phyloP scores from a whole-genome alignment of 164 flowering plant species.

The Vitis rotundifolia region DNA sequence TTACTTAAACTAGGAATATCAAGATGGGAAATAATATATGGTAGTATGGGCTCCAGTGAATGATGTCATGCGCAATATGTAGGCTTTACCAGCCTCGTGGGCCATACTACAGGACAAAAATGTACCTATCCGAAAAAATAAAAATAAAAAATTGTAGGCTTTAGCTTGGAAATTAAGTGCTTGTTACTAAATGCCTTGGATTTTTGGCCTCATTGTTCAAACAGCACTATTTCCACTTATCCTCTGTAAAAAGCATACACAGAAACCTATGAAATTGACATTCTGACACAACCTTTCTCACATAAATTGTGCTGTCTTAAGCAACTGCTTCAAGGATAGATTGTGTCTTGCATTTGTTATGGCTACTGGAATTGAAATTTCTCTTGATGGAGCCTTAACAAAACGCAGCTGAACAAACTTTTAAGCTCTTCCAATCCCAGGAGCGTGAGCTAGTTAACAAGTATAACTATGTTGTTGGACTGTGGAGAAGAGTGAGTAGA shows the following conservation, averaged over 20 bases:
- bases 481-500: slow-evolving; percentile 92
- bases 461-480: slow-evolving; percentile 79
- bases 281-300: not conserved
- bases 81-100: too few species aligned
- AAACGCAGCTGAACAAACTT: slow-evolving; percentile 70
- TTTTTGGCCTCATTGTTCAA: not conserved
- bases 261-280: not conserved
- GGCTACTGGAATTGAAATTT: not conserved
- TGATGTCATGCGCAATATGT: too few species aligned
- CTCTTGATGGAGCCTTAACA: slow-evolving; percentile 38
- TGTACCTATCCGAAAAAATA: too few species aligned
- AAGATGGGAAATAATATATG: too few species aligned
- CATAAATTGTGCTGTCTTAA: not conserved
- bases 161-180: not conserved
- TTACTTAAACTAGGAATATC: too few species aligned
- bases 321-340: not conserved
- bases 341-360: not conserved
- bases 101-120: too few species aligned
- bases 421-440: slow-evolving; percentile 64
- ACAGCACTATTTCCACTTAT: not conserved
- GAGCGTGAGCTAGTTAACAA: slow-evolving; percentile 80
- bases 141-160: not conserved
- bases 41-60: not conserved
- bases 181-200: not conserved
- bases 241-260: not conserved